phyloP scores from a whole-genome alignment of 768 basidiomycete genomes.

The Tulasnella sp. region DNA sequence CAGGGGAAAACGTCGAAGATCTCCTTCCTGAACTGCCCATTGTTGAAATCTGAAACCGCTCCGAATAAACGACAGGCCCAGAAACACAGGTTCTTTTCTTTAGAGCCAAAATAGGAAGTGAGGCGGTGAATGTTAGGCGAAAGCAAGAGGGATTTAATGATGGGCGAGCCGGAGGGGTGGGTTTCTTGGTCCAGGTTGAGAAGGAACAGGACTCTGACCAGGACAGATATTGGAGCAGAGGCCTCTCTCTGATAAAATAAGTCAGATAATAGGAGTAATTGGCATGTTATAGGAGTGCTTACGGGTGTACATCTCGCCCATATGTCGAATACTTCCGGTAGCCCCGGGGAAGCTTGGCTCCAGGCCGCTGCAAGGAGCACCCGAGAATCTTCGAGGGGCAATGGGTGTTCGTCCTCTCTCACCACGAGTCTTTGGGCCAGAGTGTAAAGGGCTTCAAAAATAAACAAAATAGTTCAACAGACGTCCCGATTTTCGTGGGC shows the following conservation, averaged over 20 bases:
- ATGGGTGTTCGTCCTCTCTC: neutral
- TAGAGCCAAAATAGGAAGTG: conserved; percentile 58
- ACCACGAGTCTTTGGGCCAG: neutral
- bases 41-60: conserved; percentile 57
- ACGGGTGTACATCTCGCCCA: neutral
- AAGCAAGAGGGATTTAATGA: conserved; percentile 59
- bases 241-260: neutral
- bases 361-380: neutral
- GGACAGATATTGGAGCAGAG: neutral
- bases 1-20: conserved; percentile 70
- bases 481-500: neutral
- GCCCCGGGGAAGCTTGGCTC: neutral
- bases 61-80: conserved; percentile 63
- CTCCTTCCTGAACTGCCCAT: conserved; percentile 59
- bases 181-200: conserved; percentile 66
- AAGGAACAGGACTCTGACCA: conserved; percentile 48
- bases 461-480: neutral
- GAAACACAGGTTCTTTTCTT: conserved; percentile 63
- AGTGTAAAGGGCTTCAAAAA: neutral
- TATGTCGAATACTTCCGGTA: neutral
- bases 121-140: conserved; percentile 54
- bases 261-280: neutral
- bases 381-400: neutral
- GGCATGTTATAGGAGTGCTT: neutral
- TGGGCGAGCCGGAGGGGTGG: conserved; percentile 58